These are phyloP conservation scores for Penicillium verhagenii DNA, from an alignment of 495 filamentous ascomycete genomes.

Conservation along the genomic window DNA sequence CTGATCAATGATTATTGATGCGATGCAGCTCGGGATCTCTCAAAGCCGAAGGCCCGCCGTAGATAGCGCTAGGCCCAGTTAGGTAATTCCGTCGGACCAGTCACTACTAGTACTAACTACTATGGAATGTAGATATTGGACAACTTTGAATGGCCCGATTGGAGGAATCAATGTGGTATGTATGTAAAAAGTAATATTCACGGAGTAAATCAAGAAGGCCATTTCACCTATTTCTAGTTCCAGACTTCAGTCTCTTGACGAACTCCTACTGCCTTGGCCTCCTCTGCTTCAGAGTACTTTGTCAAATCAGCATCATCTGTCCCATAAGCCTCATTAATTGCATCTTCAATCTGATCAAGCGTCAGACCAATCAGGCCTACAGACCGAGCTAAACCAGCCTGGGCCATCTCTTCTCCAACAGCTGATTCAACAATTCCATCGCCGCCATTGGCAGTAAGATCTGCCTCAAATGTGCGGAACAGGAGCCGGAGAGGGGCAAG, in stretches of 20 bases:
- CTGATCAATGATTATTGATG: neutral
- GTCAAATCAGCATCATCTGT: constrained; percentile 30
- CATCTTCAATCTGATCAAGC: constrained; percentile 40
- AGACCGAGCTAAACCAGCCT: constrained; percentile 38
- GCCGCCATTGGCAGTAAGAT: constrained; percentile 38
- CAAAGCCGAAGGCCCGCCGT: neutral
- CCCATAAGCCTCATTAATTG: constrained; percentile 34
- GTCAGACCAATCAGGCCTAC: constrained; percentile 38
- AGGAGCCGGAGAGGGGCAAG: constrained; percentile 33
- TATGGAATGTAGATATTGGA: too few species aligned
- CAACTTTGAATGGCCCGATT: too few species aligned
- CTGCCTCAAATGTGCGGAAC: constrained; percentile 35
- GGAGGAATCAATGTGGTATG: too few species aligned
- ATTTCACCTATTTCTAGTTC: constrained; percentile 6
- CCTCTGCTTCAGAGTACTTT: constrained; percentile 32
- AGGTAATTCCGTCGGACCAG: neutral
- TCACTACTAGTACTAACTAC: too few species aligned
- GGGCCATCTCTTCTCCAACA: constrained; percentile 40
- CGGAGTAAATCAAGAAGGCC: neutral
- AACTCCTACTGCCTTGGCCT: constrained; percentile 28
- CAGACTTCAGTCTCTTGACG: constrained; percentile 26
- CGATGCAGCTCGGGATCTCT: neutral
- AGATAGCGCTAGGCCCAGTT: neutral
- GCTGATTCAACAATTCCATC: constrained; percentile 39
- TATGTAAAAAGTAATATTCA: neutral